Conservation (phyloP, 345 rosid genomes). For the Conringia planisiliqua region DNA sequence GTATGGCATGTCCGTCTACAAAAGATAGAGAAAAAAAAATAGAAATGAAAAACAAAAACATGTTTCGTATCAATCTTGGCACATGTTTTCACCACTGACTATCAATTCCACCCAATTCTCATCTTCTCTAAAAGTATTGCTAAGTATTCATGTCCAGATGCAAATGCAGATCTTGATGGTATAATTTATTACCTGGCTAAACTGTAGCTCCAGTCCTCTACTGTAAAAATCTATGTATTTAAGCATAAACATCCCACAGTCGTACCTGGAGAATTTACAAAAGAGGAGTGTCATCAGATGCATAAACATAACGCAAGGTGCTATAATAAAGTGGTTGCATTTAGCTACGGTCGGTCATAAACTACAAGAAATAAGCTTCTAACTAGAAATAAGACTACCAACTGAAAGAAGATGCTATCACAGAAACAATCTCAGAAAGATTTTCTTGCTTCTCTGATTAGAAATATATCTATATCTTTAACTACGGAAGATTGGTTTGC, state of each 20-base stretch:
- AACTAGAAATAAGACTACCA: neutral
- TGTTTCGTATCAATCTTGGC: neutral
- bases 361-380: neutral
- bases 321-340: neutral
- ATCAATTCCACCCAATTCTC: neutral
- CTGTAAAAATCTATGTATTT: constrained; percentile 85
- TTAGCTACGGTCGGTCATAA: neutral
- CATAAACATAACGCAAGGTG: neutral
- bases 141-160: neutral
- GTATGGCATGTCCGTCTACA: constrained; percentile 80
- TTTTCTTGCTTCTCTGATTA: neutral
- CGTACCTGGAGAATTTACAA: constrained; percentile 47
- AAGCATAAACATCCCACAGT: constrained; percentile 95
- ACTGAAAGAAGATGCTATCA: neutral
- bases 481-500: neutral
- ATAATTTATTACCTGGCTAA: constrained; percentile 56
- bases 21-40: neutral
- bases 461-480: neutral
- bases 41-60: neutral
- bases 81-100: neutral
- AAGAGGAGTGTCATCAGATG: neutral
- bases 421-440: neutral
- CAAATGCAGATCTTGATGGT: neutral
- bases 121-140: neutral
- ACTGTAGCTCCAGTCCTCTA: constrained; percentile 72